Base-by-base conservation (phyloP, 164 flowering plant species). In the Dillenia turbinata region DNA sequence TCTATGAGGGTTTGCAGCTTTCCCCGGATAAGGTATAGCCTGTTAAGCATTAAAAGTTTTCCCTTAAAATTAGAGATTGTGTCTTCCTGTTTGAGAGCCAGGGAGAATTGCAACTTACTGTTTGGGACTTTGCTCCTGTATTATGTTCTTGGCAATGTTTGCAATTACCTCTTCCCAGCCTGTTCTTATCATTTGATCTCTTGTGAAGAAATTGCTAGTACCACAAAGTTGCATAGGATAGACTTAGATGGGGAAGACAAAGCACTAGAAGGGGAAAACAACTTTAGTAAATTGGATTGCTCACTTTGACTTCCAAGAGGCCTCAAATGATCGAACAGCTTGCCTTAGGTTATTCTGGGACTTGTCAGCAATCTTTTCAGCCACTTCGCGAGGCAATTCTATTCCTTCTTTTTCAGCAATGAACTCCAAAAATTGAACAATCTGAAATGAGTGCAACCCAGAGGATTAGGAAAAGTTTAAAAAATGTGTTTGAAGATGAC, bases 311-410 rank as follows among this genome's bases (percentile, higher is more conserved):
- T 64, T 75, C 82, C 85, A 81, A 33, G 82, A 63, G 9, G 91
- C 91, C 69, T 88, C 91, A 57, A 88, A 84, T 24, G 95, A 86
- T 8, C 91, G 88, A 59, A 88, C 78, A 49, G 95, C 95, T 76
- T 84, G 95, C 12, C 88, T 81, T 22, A 84, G 82, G 63, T 86
- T 86, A 57, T 80, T 81, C 67, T 79, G 76, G 24, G 91, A 78
- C 54, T 67, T 73, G 16, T 70, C 78, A 24, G 86, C 82, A 46
- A 86, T 76, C 58, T 56, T 83, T 51, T 69, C 66, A 6, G 87
- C 89, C 54, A 88, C 55, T 57, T 67, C 55, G 16, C 22, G 71
- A 3, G 85, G 81, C 65, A 86, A 57, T 10, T 73, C 68, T 63
- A 83, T 73, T 40, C 79, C 73, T 77, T 88, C 85, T 69, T 74